These are phyloP conservation scores for Gracilariopsis chorda DNA, from an alignment of 23 red algal genomes.

Conservation along the genomic window DNA sequence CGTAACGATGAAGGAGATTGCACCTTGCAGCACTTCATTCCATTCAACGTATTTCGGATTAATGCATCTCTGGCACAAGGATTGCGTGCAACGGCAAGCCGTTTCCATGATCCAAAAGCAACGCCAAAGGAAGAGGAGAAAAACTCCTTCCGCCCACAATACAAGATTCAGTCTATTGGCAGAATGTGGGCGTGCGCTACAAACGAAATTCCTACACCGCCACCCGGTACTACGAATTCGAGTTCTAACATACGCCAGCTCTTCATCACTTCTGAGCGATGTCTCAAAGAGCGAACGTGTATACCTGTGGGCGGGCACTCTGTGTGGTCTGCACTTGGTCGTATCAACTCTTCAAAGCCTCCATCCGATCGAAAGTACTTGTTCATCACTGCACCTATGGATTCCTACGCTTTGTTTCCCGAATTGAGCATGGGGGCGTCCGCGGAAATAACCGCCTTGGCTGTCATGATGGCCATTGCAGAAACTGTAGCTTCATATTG, in stretches of 20 bases:
- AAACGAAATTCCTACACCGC: background rate
- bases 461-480: conserved; percentile 59
- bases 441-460: conserved; percentile 65
- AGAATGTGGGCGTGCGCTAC: conserved; percentile 65
- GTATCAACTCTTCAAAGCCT: background rate
- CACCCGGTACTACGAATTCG: background rate
- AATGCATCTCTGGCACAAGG: background rate
- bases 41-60: conserved; percentile 66
- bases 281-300: conserved; percentile 55
- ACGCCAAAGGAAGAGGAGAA: background rate
- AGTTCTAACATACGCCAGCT: background rate
- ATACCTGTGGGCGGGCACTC: conserved; percentile 68
- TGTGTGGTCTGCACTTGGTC: conserved; percentile 55
- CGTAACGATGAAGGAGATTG: background rate
- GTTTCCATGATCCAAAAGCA: conserved; percentile 4
- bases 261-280: conserved; percentile 18
- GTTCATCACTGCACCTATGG: conserved; percentile 65
- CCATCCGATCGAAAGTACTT: conserved; percentile 3
- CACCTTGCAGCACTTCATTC: conserved; percentile 23
- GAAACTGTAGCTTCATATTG: conserved; percentile 42
- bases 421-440: conserved; percentile 44
- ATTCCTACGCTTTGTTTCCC: conserved; percentile 69
- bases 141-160: conserved; percentile 1
- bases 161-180: conserved; percentile 52
- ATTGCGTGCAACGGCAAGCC: background rate